Evolutionary conservation across 1,139 yeast genomes (phyloP).

Genomic region (Candida smagusa): DNA sequence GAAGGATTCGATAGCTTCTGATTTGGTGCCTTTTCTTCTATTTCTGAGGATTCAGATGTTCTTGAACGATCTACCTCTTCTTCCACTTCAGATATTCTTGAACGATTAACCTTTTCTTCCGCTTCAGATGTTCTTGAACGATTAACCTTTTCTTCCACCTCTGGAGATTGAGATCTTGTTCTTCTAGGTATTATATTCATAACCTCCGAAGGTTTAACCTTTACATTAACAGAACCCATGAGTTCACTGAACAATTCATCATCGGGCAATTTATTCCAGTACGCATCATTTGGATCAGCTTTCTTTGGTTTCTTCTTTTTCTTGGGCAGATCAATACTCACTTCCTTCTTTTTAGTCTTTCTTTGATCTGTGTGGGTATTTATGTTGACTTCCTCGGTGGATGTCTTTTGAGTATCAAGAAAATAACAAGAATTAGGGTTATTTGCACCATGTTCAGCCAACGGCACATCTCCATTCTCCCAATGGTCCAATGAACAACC

Average conservation of each 20-base stretch:
- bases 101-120: too few relatives aligned
- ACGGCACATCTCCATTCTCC: constrained; percentile 67
- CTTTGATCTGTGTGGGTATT: background rate
- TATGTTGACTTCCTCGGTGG: background rate
- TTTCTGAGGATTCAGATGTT: too few relatives aligned
- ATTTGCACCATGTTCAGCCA: constrained; percentile 47
- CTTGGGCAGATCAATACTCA: constrained; percentile 1
- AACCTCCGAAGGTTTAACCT: background rate
- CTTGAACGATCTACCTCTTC: too few relatives aligned
- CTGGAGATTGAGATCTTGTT: background rate
- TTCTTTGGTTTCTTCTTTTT: constrained; percentile 1
- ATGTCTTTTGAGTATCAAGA: constrained; percentile 11
- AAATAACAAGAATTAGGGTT: constrained; percentile 49
- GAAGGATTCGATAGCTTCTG: too few relatives aligned
- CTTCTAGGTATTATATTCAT: constrained; percentile 2
- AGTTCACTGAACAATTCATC: constrained; percentile 22
- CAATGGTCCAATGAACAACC: constrained; percentile 66
- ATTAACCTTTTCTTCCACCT: constrained; percentile 3
- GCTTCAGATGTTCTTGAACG: too few relatives aligned
- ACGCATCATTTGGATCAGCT: constrained; percentile 21
- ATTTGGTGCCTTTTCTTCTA: too few relatives aligned
- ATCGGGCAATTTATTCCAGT: constrained; percentile 25
- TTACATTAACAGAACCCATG: constrained; percentile 12
- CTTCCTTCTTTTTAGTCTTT: background rate
- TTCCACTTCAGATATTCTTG: too few relatives aligned